These are phyloP conservation scores for Rhytidiadelphus loreus DNA, from an alignment of 225 moss, liverwort and hornwort species.

Conservation along the genomic window DNA sequence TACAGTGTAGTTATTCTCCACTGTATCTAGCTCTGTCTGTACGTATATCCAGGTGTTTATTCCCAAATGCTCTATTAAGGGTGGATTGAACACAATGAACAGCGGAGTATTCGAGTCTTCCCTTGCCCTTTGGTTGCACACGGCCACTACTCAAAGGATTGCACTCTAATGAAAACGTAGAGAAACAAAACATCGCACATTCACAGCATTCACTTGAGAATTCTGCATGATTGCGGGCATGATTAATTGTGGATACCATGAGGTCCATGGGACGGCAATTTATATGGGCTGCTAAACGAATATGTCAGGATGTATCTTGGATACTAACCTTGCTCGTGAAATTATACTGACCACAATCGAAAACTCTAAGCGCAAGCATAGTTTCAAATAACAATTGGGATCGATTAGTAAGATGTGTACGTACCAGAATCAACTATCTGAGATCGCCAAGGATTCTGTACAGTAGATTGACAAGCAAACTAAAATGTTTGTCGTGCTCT, in stretches of 20 bases:
- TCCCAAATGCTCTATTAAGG: no score
- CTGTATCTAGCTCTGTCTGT: background rate
- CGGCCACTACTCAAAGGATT: background rate
- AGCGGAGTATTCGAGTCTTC: background rate
- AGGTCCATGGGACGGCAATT: background rate
- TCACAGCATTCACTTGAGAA: background rate
- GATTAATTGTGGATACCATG: background rate
- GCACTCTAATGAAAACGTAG: background rate
- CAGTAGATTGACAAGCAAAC: background rate
- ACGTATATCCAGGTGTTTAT: background rate
- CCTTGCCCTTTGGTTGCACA: background rate
- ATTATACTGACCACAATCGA: background rate
- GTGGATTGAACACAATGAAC: background rate
- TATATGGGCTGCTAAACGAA: background rate
- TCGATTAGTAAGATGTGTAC: background rate
- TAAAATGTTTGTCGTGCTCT: background rate
- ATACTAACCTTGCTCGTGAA: background rate
- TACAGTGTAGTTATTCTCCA: no score
- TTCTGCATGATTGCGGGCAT: background rate
- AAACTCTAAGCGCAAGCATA: background rate
- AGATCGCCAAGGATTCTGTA: background rate
- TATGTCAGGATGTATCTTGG: background rate
- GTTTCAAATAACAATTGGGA: background rate
- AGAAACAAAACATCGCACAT: background rate
- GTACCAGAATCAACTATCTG: background rate